Conservation (phyloP, 192 early-diverging fungal genomes). For the Dimargaris cristalligena region DNA sequence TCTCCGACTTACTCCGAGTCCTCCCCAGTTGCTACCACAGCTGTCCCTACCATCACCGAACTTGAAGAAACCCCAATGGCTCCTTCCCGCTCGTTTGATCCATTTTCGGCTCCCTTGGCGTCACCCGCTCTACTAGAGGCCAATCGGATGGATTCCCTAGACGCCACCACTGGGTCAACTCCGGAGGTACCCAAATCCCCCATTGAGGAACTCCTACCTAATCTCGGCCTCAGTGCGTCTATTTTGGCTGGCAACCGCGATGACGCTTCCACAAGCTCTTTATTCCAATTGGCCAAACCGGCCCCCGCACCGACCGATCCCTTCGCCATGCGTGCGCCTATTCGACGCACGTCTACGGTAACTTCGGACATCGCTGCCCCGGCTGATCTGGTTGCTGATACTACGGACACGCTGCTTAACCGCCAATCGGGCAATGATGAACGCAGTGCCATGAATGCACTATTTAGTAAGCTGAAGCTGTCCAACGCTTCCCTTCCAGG, state of each 20-base stretch:
- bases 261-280: not conserved
- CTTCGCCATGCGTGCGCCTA: not conserved
- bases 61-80: not conserved
- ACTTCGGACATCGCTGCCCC: not conserved
- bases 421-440: not conserved
- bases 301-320: not conserved
- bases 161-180: no score
- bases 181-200: not conserved
- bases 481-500: not conserved
- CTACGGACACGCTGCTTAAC: not conserved
- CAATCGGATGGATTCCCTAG: not conserved
- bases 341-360: not conserved
- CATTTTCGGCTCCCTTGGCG: not conserved
- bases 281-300: not conserved
- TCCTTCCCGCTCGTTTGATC: not conserved
- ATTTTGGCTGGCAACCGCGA: not conserved
- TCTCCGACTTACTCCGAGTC: no score
- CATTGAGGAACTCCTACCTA: not conserved
- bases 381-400: not conserved
- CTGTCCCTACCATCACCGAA: no score
- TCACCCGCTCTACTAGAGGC: not conserved
- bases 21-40: no score
- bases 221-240: not conserved
- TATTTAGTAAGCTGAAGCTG: slow-evolving; percentile 5
- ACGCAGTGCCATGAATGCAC: slow-evolving; percentile 6